Evolutionary conservation across 1,139 yeast species (phyloP).

Genomic region (Taphrina betulina): DNA sequence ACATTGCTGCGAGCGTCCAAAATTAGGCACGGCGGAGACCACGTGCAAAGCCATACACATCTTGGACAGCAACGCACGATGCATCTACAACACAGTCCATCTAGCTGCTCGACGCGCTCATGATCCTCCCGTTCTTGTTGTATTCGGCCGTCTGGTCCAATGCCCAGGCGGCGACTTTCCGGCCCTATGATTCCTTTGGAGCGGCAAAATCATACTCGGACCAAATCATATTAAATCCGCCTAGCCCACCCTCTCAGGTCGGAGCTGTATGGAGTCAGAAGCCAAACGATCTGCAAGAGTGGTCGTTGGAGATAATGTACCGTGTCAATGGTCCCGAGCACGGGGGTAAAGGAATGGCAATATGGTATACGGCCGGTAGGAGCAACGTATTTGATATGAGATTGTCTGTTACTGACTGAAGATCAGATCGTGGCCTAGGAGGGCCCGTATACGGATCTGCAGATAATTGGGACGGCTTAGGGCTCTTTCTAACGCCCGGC

Average conservation of each 20-base stretch:
- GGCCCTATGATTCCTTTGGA: slow-evolving; percentile 19
- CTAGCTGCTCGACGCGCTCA: too few relatives aligned
- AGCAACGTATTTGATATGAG: slow-evolving; percentile 11
- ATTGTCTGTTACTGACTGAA: background rate
- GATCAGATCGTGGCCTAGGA: slow-evolving; percentile 31
- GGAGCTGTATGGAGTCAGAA: slow-evolving; percentile 44
- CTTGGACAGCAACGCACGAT: too few relatives aligned
- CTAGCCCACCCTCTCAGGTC: slow-evolving; percentile 34
- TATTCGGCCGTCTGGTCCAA: slow-evolving; percentile 1
- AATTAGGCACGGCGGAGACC: too few relatives aligned
- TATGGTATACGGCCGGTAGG: slow-evolving; percentile 44
- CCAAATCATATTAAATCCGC: slow-evolving; percentile 15
- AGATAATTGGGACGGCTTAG: slow-evolving; percentile 48
- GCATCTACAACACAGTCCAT: too few relatives aligned
- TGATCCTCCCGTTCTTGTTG: too few relatives aligned
- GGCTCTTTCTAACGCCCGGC: slow-evolving; percentile 44
- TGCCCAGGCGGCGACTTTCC: background rate
- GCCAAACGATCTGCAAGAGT: slow-evolving; percentile 41
- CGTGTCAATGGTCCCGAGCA: slow-evolving; percentile 43
- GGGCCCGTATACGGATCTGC: slow-evolving; percentile 46
- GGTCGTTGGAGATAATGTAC: slow-evolving; percentile 44
- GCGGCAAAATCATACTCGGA: slow-evolving; percentile 24
- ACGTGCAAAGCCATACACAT: too few relatives aligned
- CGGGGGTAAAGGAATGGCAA: slow-evolving; percentile 44
- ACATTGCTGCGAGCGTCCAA: too few relatives aligned